phyloP scores from a whole-genome alignment of 2,329 filamentous ascomycete species.

The Fusarium sublunatum region DNA sequence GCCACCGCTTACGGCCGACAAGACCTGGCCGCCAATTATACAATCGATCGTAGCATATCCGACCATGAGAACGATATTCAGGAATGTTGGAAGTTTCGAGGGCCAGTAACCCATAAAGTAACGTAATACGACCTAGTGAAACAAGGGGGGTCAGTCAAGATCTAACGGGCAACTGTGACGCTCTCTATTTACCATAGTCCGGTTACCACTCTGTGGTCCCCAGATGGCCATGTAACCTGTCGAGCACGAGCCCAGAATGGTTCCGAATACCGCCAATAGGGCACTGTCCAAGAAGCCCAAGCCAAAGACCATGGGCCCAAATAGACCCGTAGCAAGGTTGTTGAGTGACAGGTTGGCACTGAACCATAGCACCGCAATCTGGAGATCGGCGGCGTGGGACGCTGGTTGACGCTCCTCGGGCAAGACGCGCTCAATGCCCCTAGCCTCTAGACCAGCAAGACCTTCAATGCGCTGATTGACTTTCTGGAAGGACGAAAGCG shows the following conservation, averaged over 20 bases:
- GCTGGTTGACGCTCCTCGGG: slow-evolving; percentile 52
- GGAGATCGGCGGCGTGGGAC: slow-evolving; percentile 51
- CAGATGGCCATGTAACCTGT: slow-evolving; percentile 84
- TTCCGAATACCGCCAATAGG: slow-evolving; percentile 79
- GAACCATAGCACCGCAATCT: slow-evolving; percentile 58
- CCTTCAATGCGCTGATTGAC: slow-evolving; percentile 39
- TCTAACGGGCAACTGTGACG: too few species aligned
- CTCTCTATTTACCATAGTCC: slow-evolving; percentile 70
- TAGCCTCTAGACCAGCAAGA: slow-evolving; percentile 54
- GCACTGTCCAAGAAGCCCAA: slow-evolving; percentile 80
- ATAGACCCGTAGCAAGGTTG: slow-evolving; percentile 73
- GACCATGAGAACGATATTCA: slow-evolving; percentile 70
- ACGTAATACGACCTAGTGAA: slow-evolving; percentile 68
- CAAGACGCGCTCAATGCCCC: slow-evolving; percentile 55
- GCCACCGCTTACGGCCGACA: slow-evolving; percentile 75
- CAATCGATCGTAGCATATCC: slow-evolving; percentile 83
- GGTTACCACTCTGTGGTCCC: slow-evolving; percentile 77
- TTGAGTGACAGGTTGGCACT: slow-evolving; percentile 58
- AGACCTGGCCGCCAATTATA: slow-evolving; percentile 82
- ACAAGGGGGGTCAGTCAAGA: slow-evolving; percentile 9
- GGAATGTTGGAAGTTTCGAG: slow-evolving; percentile 47
- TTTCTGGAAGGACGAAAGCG: slow-evolving; percentile 20
- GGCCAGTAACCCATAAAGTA: slow-evolving; percentile 79
- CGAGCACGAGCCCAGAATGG: slow-evolving; percentile 76
- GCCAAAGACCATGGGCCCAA: slow-evolving; percentile 73